Percentiles rank a stretch among this genome's conserved stretches.
Conservation (phyloP, 1,139 yeast species). For the Lodderomyces parapsilosis region DNA sequence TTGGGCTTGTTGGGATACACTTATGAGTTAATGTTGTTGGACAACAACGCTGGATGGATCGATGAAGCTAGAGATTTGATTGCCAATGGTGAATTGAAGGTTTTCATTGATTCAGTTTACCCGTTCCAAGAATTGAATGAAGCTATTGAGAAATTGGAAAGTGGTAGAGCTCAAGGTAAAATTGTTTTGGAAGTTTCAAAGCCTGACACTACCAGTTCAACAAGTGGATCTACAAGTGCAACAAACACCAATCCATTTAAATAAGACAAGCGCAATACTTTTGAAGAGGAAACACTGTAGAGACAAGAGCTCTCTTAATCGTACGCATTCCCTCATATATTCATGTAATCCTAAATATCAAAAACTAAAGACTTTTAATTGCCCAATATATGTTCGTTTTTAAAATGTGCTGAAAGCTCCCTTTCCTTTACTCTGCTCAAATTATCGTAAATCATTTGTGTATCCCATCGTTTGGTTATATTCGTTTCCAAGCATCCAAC, state of each 20-base stretch:
- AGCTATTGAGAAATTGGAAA: constrained; percentile 48
- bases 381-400: not conserved
- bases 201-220: not conserved
- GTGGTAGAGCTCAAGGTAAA: constrained; percentile 61
- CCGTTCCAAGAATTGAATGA: constrained; percentile 46
- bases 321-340: not conserved
- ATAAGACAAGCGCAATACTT: not conserved
- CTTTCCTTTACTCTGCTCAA: too few species aligned
- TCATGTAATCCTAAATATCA: not conserved
- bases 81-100: constrained; percentile 38
- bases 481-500: constrained; percentile 56
- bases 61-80: constrained; percentile 24
- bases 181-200: constrained; percentile 39
- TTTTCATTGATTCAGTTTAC: constrained; percentile 54
- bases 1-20: constrained; percentile 16
- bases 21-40: constrained; percentile 12
- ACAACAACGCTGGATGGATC: constrained; percentile 4
- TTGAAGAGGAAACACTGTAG: not conserved
- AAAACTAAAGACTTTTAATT: not conserved
- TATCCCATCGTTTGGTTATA: constrained; percentile 50
- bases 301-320: not conserved
- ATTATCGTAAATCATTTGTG: constrained; percentile 31
- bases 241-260: not conserved
- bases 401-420: not conserved
- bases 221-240: not conserved